These are phyloP conservation scores for Dionaea muscipula DNA, from an alignment of 179 eudicot species.

Conservation along the genomic window DNA sequence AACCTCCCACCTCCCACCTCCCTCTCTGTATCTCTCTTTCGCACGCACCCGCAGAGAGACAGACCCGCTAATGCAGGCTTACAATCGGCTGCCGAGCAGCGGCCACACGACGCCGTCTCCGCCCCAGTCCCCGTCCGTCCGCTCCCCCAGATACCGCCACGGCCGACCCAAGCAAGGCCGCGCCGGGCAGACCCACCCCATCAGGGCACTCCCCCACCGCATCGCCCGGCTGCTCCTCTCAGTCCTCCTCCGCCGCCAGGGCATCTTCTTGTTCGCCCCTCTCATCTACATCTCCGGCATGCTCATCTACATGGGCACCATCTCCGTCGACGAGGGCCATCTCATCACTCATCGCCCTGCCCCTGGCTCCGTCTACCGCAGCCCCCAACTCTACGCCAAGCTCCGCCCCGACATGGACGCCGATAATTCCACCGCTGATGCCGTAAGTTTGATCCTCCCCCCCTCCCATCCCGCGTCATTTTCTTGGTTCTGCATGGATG, in stretches of 20 bases:
- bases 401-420: conserved; percentile 68
- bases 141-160: conserved; percentile 54
- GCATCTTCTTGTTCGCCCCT: conserved; percentile 81
- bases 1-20: no score
- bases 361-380: conserved; percentile 69
- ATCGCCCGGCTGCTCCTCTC: conserved; percentile 56
- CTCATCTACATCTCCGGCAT: conserved; percentile 69
- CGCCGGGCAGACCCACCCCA: conserved; percentile 15
- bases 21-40: no score
- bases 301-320: conserved; percentile 83
- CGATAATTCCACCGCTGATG: conserved; percentile 66
- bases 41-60: not conserved
- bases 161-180: conserved; percentile 30
- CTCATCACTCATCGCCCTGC: conserved; percentile 42
- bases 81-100: conserved; percentile 62
- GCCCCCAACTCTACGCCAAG: conserved; percentile 70
- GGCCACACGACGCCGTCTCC: conserved; percentile 60
- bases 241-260: conserved; percentile 62
- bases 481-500: not conserved
- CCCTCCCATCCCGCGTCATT: no score
- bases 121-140: conserved; percentile 52
- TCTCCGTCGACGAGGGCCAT: conserved; percentile 70
- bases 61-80: conserved; percentile 51
- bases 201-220: conserved; percentile 48
- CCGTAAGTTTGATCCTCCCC: conserved; percentile 65